Evolutionary conservation across 805 yeast species (phyloP).

Genomic region (Torulaspora delbrueckii): DNA sequence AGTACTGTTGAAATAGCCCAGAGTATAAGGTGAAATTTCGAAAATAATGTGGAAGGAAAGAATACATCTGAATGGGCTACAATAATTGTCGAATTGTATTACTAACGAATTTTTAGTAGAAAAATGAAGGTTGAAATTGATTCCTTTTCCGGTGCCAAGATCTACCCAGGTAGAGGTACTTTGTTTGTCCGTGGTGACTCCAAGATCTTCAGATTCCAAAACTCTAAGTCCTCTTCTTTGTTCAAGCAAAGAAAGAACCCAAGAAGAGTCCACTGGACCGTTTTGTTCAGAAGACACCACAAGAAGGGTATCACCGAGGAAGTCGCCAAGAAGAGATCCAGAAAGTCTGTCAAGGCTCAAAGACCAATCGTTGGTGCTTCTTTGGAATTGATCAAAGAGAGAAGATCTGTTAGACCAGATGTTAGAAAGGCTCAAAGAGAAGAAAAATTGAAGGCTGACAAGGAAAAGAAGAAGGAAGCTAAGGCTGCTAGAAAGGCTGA

Average conservation of each 20-base stretch:
- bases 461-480: slow-evolving; percentile 84
- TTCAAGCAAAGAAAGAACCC: slow-evolving; percentile 99
- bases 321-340: slow-evolving; percentile 92
- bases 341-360: slow-evolving; percentile 97
- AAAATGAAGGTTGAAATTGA: slow-evolving; percentile 99
- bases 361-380: slow-evolving; percentile 99
- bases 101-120: neutral
- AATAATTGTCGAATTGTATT: neutral
- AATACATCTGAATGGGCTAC: too few relatives aligned
- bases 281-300: slow-evolving; percentile 99
- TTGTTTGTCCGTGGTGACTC: slow-evolving; percentile 99
- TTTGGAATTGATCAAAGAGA: slow-evolving; percentile 95
- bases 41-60: neutral
- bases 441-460: slow-evolving; percentile 74
- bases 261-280: slow-evolving; percentile 99
- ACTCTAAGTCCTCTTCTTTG: slow-evolving; percentile 94
- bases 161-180: slow-evolving; percentile 99
- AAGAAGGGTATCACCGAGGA: slow-evolving; percentile 99
- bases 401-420: slow-evolving; percentile 94
- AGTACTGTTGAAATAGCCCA: neutral
- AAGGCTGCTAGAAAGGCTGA: slow-evolving; percentile 95
- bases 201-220: slow-evolving; percentile 98
- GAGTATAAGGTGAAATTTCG: neutral
- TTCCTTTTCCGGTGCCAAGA: slow-evolving; percentile 98
- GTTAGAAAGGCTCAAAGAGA: slow-evolving; percentile 98